Conservation (phyloP, 108 stramenopile genomes). For the Asterionellopsis glacialis region DNA sequence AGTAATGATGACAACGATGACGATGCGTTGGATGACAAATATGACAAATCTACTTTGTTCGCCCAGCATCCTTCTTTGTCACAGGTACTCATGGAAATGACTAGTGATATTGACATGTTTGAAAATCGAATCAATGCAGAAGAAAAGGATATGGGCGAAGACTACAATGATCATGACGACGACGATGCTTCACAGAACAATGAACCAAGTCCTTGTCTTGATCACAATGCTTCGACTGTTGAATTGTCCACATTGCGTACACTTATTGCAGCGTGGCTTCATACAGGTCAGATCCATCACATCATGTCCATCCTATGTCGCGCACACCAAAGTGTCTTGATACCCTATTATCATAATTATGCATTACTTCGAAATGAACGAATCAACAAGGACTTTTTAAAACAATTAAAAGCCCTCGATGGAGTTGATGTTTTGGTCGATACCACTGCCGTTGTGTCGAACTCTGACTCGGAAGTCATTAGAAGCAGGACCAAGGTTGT, state of each 20-base stretch:
- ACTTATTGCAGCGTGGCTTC: slow-evolving; percentile 82
- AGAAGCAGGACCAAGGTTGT: slow-evolving; percentile 9
- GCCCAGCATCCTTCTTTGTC: slow-evolving; percentile 29
- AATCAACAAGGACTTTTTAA: slow-evolving; percentile 38
- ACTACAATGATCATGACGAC: slow-evolving; percentile 18
- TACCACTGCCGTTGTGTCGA: slow-evolving; percentile 56
- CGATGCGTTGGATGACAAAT: slow-evolving; percentile 22
- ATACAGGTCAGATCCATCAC: slow-evolving; percentile 69
- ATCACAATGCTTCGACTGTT: slow-evolving; percentile 34
- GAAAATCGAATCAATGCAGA: slow-evolving; percentile 24
- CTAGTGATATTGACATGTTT: slow-evolving; percentile 71
- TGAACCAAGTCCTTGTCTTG: slow-evolving; percentile 5
- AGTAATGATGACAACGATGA: slow-evolving; percentile 32
- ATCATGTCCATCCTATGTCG: slow-evolving; percentile 46
- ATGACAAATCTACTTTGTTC: background rate
- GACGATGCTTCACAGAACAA: slow-evolving; percentile 16
- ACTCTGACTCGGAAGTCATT: slow-evolving; percentile 36
- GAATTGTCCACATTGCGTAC: slow-evolving; percentile 73
- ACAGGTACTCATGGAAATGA: slow-evolving; percentile 73
- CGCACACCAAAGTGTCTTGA: slow-evolving; percentile 45
- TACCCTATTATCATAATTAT: slow-evolving; percentile 51
- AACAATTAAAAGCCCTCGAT: slow-evolving; percentile 52
- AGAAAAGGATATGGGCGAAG: slow-evolving; percentile 16
- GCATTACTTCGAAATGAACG: slow-evolving; percentile 53
- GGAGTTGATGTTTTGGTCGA: slow-evolving; percentile 76